These are phyloP conservation scores for Globisporangium camurandrum DNA, from an alignment of 352 stramenopile genomes.

Conservation along the genomic window DNA sequence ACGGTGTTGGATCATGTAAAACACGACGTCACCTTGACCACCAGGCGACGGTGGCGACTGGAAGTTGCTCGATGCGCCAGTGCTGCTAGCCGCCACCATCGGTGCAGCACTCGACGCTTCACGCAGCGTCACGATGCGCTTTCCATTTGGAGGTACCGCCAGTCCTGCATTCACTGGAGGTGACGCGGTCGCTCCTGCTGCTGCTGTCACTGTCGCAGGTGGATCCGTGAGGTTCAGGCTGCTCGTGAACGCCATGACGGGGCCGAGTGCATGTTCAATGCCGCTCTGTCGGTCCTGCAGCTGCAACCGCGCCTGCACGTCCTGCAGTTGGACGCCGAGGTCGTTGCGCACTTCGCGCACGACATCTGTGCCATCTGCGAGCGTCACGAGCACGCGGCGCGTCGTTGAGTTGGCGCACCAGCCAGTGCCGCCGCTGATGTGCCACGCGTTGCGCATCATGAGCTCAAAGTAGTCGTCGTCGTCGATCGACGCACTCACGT, in stretches of 20 bases:
- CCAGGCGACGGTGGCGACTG: background rate
- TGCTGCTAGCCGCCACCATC: constrained; percentile 14
- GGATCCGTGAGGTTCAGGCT: constrained; percentile 12
- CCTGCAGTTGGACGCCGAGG: constrained; percentile 24
- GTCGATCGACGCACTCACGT: constrained; percentile 84
- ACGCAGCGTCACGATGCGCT: constrained; percentile 52
- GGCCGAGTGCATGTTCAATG: background rate
- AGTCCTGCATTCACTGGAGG: no score
- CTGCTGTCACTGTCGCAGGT: background rate
- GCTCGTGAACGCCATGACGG: constrained; percentile 1
- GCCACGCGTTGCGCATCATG: constrained; percentile 85
- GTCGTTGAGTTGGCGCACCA: constrained; percentile 54
- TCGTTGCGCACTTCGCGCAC: constrained; percentile 38
- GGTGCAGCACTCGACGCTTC: constrained; percentile 32
- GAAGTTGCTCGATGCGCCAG: background rate
- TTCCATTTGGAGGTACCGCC: no score
- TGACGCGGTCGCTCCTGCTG: background rate
- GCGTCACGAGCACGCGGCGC: constrained; percentile 55
- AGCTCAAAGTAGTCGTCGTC: constrained; percentile 89
- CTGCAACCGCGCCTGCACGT: constrained; percentile 26
- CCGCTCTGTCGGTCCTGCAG: constrained; percentile 19
- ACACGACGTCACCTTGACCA: constrained; percentile 30
- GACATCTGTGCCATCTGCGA: constrained; percentile 33
- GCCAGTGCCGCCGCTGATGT: constrained; percentile 45
- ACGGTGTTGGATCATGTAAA: constrained; percentile 31